Evolutionary conservation across 129 eudicot species (phyloP).

Genomic region (Centella asiatica): DNA sequence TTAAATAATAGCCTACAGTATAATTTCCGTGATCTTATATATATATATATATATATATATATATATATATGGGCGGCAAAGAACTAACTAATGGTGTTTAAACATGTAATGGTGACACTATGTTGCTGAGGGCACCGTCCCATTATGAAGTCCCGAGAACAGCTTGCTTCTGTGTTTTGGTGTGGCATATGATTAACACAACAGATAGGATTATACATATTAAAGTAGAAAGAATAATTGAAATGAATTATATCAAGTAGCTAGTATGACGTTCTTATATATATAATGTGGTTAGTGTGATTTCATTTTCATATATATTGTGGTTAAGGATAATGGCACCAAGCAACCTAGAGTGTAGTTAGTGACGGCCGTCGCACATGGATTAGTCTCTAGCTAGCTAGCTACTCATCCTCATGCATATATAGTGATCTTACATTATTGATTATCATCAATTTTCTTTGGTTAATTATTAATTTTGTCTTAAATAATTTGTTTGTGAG

Average conservation of each 20-base stretch:
- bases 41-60: no score
- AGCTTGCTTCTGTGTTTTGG: slow-evolving; percentile 1
- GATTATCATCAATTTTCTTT: no score
- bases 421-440: no score
- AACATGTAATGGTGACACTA: background rate
- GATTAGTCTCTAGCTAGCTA: background rate
- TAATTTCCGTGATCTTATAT: no score
- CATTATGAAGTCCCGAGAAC: background rate
- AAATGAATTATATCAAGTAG: no score
- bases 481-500: no score
- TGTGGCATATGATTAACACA: slow-evolving; percentile 3
- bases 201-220: background rate
- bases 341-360: background rate
- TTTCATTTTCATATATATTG: background rate
- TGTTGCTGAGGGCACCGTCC: background rate
- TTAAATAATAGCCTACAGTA: no score
- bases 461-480: no score
- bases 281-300: slow-evolving; percentile 3
- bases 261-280: background rate
- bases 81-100: background rate
- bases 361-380: slow-evolving; percentile 9
- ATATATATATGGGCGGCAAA: no score
- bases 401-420: no score
- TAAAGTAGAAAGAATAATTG: background rate
- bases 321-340: background rate